These are phyloP conservation scores for Marchantia paleacea DNA, from an alignment of 225 moss, liverwort and hornwort genomes.

Conservation along the genomic window DNA sequence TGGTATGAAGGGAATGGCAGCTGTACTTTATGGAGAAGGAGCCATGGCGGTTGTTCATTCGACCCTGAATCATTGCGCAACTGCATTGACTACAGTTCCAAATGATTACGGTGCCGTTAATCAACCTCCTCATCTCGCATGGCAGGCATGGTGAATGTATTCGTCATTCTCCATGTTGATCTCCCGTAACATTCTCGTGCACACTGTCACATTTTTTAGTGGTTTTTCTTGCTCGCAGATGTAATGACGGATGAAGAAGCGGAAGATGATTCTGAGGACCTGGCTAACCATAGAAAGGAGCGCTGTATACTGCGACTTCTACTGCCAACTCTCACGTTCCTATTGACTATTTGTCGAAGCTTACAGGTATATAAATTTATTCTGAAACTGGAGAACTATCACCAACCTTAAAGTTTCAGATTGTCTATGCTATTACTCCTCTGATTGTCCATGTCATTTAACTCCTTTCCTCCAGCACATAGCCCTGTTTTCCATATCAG, in stretches of 20 bases:
- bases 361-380: slow-evolving; percentile 49
- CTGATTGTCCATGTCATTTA: too few species aligned
- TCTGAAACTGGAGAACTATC: background rate
- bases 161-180: background rate
- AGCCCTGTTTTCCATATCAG: too few species aligned
- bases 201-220: background rate
- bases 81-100: slow-evolving; percentile 55
- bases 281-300: slow-evolving; percentile 56
- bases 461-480: too few species aligned
- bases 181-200: background rate
- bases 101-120: slow-evolving; percentile 60
- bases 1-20: slow-evolving; percentile 67
- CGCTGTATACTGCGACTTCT: slow-evolving; percentile 61
- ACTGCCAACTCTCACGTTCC: slow-evolving; percentile 61
- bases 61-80: slow-evolving; percentile 70
- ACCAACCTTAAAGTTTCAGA: background rate
- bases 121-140: background rate
- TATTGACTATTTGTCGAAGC: slow-evolving; percentile 73
- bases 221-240: slow-evolving; percentile 44
- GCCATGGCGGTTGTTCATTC: slow-evolving; percentile 65
- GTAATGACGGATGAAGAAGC: slow-evolving; percentile 67
- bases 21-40: slow-evolving; percentile 86
- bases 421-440: too few species aligned
- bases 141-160: too few species aligned
- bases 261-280: slow-evolving; percentile 69